Base-by-base conservation (phyloP, 2,329 filamentous ascomycete genomes). In the Penicillium sp. region DNA sequence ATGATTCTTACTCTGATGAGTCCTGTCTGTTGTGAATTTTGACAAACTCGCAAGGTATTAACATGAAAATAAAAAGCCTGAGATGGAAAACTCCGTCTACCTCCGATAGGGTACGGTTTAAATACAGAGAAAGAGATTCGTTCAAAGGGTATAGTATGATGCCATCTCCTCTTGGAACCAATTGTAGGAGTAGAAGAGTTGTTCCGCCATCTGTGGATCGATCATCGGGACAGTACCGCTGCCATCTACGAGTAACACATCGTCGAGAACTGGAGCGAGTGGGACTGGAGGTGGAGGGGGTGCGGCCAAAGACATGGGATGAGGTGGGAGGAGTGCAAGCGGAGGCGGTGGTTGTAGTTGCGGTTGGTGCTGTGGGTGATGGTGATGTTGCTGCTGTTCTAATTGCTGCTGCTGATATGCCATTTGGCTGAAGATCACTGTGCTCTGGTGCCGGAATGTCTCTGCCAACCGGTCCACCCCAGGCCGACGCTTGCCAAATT, bases 151-250 rank as follows among this genome's bases (percentile, higher is more conserved):
- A 71, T 75, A 75, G 63, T 71, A 74, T 29, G 66, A 72, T 42
- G 72, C 71, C 70, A 75, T 73, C 57, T 75, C 72, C 63, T 74
- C 70, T 56, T 75, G 72, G 38, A 75, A 75, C 72, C 72, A 75
- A 60, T 74, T 72, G 54, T 75, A 74, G 2, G 71, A 74, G 57
- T 74, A 74, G 27, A 69, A 73, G 48, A 75, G 59, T 60, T 75
- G 72, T 42, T 75, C 71, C 23, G 72, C 72, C 66, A 75, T 64
- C 53, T 72, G 69, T 6, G 72, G 70, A 62, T 75, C 71, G 27
- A 74, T 68, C 52, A 70, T 66, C 4, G 72, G 71, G 31, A 72
- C 63, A 27, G 54, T 63, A 4, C 68, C 69, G 35, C 70, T 69
- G 19, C 58, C 64, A 57, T 73, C 70, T 3, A 73, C 70, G 17